phyloP scores from a whole-genome alignment of 2,329 filamentous ascomycete species.

The Trichoderma gracile region DNA sequence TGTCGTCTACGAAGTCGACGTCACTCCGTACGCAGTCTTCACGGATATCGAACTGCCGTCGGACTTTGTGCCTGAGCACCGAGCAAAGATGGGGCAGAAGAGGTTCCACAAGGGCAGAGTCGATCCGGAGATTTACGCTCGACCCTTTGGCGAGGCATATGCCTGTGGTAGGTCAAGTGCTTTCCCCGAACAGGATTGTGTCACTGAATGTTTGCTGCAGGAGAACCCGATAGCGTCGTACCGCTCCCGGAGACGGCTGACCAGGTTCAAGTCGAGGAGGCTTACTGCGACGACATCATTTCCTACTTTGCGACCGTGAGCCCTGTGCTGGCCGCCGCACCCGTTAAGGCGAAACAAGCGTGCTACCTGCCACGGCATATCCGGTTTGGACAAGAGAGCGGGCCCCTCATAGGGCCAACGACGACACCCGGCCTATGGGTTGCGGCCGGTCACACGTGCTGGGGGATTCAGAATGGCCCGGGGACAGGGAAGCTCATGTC shows the following conservation, averaged over 20 bases:
- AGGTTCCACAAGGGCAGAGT: slow-evolving; percentile 62
- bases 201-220: slow-evolving; percentile 36
- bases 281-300: slow-evolving; percentile 80
- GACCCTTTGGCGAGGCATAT: slow-evolving; percentile 87
- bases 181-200: background rate
- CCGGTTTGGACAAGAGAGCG: slow-evolving; percentile 58
- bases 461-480: slow-evolving; percentile 96
- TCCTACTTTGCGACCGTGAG: slow-evolving; percentile 71
- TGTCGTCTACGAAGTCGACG: slow-evolving; percentile 63
- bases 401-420: slow-evolving; percentile 77
- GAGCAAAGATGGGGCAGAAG: slow-evolving; percentile 49
- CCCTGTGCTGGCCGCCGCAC: slow-evolving; percentile 64
- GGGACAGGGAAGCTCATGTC: slow-evolving; percentile 81
- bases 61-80: slow-evolving; percentile 59
- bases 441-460: slow-evolving; percentile 91
- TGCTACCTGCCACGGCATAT: slow-evolving; percentile 87
- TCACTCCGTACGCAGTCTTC: slow-evolving; percentile 78
- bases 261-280: slow-evolving; percentile 71
- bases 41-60: slow-evolving; percentile 77
- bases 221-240: slow-evolving; percentile 74
- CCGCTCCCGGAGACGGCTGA: slow-evolving; percentile 76
- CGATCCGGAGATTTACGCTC: slow-evolving; percentile 89
- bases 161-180: slow-evolving; percentile 67
- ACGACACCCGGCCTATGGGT: slow-evolving; percentile 73
- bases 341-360: slow-evolving; percentile 76